Conservation (phyloP, 2,329 filamentous ascomycete genomes). For the Colletotrichum liaoningense region DNA sequence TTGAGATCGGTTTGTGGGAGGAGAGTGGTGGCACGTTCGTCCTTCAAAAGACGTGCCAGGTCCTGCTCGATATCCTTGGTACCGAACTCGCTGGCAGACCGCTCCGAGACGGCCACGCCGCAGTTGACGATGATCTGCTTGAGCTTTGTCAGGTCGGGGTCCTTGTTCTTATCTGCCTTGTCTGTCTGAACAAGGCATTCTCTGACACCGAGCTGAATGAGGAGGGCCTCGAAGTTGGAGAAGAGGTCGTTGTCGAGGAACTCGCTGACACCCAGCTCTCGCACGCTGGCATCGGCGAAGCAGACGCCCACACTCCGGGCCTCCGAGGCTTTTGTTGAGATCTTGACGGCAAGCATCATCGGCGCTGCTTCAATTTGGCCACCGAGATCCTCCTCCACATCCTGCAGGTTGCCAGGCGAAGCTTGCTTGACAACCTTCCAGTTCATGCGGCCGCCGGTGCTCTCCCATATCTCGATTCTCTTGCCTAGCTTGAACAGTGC, state of each 20-base stretch:
- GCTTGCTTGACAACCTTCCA: slow-evolving; percentile 95
- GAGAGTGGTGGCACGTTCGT: slow-evolving; percentile 80
- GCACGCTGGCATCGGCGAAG: slow-evolving; percentile 96
- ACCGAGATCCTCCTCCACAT: slow-evolving; percentile 95
- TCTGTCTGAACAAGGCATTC: slow-evolving; percentile 91
- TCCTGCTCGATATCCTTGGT: slow-evolving; percentile 97
- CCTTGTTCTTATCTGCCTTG: slow-evolving; percentile 82
- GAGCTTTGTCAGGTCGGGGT: slow-evolving; percentile 88
- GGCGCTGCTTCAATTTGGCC: slow-evolving; percentile 88
- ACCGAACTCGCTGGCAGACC: slow-evolving; percentile 81
- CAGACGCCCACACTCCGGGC: slow-evolving; percentile 91
- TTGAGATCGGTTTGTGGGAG: slow-evolving; percentile 93
- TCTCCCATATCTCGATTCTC: slow-evolving; percentile 90
- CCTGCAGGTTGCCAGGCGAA: slow-evolving; percentile 95
- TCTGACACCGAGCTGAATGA: slow-evolving; percentile 96
- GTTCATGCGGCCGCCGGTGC: slow-evolving; percentile 79
- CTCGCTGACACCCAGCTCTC: slow-evolving; percentile 95
- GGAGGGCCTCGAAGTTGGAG: slow-evolving; percentile 95
- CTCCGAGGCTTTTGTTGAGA: slow-evolving; percentile 87
- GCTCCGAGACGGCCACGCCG: slow-evolving; percentile 88
- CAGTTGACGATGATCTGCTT: slow-evolving; percentile 92
- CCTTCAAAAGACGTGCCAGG: slow-evolving; percentile 85
- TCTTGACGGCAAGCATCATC: slow-evolving; percentile 94
- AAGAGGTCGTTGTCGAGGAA: slow-evolving; percentile 99
- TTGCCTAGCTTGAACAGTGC: slow-evolving; percentile 92